Evolutionary conservation across 148 eudicot genomes (phyloP).

Genomic region (Vaccinium darrowii): DNA sequence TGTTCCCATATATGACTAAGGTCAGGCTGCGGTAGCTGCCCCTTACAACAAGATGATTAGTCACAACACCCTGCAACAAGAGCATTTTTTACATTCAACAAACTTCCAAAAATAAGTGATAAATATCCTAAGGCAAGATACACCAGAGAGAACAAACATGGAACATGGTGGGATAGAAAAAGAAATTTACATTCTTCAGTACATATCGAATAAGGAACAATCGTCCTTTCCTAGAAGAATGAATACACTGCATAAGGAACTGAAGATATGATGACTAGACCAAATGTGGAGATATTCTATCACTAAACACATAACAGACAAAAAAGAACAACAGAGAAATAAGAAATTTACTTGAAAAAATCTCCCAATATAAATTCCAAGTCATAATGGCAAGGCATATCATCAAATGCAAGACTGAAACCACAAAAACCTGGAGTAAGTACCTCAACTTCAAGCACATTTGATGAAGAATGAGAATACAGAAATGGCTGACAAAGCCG

Average conservation of each 20-base stretch:
- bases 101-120: not conserved
- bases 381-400: not conserved
- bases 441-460: slow-evolving; percentile 98
- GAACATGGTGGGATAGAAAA: not conserved
- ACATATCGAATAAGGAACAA: not conserved
- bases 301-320: not conserved
- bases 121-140: not conserved
- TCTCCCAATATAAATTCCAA: not conserved
- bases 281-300: not conserved
- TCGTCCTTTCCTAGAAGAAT: not conserved
- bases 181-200: not conserved
- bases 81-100: slow-evolving; percentile 11
- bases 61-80: slow-evolving; percentile 81
- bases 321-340: not conserved
- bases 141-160: not conserved
- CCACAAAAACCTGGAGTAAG: not conserved
- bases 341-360: not conserved
- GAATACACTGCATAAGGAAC: not conserved
- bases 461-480: slow-evolving; percentile 93
- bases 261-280: not conserved
- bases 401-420: slow-evolving; percentile 8
- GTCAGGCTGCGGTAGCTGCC: slow-evolving; percentile 98
- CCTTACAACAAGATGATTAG: slow-evolving; percentile 92
- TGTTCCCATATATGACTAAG: slow-evolving; percentile 95
- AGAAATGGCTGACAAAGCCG: slow-evolving; percentile 93